Evolutionary conservation across 225 moss, liverwort and hornwort genomes (phyloP).

Genomic region (Marchantia paleacea): DNA sequence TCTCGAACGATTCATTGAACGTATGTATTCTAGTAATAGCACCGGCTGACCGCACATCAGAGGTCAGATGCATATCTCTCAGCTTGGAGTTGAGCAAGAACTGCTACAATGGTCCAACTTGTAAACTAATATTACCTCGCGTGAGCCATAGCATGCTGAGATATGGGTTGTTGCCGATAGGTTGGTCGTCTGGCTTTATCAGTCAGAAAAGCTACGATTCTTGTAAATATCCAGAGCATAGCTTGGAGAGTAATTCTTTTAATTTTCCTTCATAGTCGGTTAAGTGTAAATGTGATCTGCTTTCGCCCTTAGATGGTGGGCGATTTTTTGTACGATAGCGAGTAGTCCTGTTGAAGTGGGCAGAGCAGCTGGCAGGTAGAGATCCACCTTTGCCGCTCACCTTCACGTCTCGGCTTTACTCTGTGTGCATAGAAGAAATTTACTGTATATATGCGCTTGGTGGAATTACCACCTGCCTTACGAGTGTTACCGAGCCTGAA

Average conservation of each 20-base stretch:
- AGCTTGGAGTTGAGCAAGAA: background rate
- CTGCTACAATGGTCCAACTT: conserved; percentile 2
- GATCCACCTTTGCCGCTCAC: conserved; percentile 3
- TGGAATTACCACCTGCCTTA: background rate
- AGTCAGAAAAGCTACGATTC: background rate
- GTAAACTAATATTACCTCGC: conserved; percentile 3
- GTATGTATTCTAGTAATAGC: conserved; percentile 15
- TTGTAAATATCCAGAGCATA: conserved; percentile 13
- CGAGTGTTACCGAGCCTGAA: background rate
- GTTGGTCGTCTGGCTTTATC: background rate
- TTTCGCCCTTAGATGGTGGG: conserved; percentile 11
- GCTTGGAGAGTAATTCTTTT: conserved; percentile 5
- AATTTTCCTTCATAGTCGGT: background rate
- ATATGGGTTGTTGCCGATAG: background rate
- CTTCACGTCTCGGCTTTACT: background rate
- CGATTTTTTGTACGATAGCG: conserved; percentile 16
- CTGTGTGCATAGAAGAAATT: background rate
- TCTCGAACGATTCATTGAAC: conserved; percentile 6
- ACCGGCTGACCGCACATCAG: background rate
- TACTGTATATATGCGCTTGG: background rate
- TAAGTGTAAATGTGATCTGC: background rate
- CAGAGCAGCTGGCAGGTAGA: background rate
- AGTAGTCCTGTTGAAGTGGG: conserved; percentile 1
- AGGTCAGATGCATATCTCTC: conserved; percentile 11
- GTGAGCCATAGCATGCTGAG: background rate